Evolutionary conservation across 768 basidiomycete genomes (phyloP), one percentile per base, ranked within the genome.

Genomic region (Daedaleopsis sinensis): DNA sequence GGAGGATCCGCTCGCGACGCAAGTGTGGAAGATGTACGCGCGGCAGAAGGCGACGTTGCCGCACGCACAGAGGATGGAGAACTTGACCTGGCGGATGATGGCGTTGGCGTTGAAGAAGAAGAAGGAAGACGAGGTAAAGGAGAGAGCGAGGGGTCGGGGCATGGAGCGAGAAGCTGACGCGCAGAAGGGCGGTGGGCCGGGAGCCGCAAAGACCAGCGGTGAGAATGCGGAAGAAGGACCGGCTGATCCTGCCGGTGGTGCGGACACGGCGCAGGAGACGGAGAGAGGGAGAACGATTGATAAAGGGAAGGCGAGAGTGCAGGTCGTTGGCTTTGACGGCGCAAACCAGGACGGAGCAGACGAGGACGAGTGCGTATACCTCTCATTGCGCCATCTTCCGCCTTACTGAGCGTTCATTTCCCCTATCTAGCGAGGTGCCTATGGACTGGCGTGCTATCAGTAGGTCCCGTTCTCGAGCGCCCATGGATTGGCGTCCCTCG

Each of bases 81-180:
- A 98, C 71, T 74, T 98, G 57, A 97, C 96, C 0, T 98, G 96
- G 96, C 79, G 97, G 61, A 93, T 98, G 94, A 98, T 98, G 96
- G 91, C 95, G 24, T 79, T 99, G 71, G 93, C 92, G 13, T 78
- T 99, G 58, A 90, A 90, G 80, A 96, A 91, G 83, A 89, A 89
- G 78, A 87, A 88, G 75, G 89, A 88, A 75, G 89, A 90, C 47
- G 87, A 62, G 76, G 59, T 53, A 51, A 63, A 69, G 66, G 65
- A 65, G 64, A 65, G 65, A 60, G 58, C 63, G 27, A 70, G 67
- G 56, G 68, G 57, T 67, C 69, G 53, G 58, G 66, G 54, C 49
- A 61, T 54, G 55, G 67, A 57, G 42, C 63, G 58, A 55, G 55
- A 58, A 13, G 52, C 57, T 19, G 67, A 65, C 38, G 63, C 52